Conservation (phyloP, 306 rosid species). For the Quercus dentata region DNA sequence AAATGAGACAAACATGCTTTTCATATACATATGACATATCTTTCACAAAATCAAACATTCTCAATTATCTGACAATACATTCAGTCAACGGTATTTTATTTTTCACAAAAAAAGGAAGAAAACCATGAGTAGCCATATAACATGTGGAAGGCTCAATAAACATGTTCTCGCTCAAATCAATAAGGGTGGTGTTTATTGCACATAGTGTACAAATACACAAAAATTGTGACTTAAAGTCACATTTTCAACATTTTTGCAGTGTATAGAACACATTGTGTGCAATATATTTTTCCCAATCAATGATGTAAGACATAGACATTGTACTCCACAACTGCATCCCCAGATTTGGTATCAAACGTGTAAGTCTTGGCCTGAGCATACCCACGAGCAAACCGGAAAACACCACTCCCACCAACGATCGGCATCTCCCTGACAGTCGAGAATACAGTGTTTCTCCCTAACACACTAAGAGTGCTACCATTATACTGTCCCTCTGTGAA, state of each 20-base stretch:
- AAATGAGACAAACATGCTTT: too few relatives aligned
- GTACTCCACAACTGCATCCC: slow-evolving; percentile 46
- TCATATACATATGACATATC: too few relatives aligned
- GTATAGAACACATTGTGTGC: too few relatives aligned
- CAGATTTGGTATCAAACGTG: not conserved
- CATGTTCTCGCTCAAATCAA: too few relatives aligned
- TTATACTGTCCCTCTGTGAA: slow-evolving; percentile 40
- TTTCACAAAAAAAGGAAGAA: too few relatives aligned
- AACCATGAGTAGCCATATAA: not conserved
- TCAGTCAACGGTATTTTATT: too few relatives aligned
- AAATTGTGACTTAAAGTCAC: too few relatives aligned
- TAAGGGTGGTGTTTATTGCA: too few relatives aligned
- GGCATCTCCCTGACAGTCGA: slow-evolving; percentile 45
- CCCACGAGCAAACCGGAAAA: slow-evolving; percentile 50
- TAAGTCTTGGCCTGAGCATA: slow-evolving; percentile 42
- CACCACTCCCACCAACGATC: slow-evolving; percentile 46
- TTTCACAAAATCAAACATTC: too few relatives aligned
- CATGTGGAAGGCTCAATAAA: not conserved
- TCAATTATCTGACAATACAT: too few relatives aligned
- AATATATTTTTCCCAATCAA: not conserved
- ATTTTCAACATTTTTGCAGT: too few relatives aligned
- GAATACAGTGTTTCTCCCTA: slow-evolving; percentile 34
- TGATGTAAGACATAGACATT: slow-evolving; percentile 41
- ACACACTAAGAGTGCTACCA: slow-evolving; percentile 43
- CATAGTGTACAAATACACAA: too few relatives aligned